Base-by-base conservation (phyloP, 2,329 filamentous ascomycete species). In the Stagonosporopsis vannaccii region DNA sequence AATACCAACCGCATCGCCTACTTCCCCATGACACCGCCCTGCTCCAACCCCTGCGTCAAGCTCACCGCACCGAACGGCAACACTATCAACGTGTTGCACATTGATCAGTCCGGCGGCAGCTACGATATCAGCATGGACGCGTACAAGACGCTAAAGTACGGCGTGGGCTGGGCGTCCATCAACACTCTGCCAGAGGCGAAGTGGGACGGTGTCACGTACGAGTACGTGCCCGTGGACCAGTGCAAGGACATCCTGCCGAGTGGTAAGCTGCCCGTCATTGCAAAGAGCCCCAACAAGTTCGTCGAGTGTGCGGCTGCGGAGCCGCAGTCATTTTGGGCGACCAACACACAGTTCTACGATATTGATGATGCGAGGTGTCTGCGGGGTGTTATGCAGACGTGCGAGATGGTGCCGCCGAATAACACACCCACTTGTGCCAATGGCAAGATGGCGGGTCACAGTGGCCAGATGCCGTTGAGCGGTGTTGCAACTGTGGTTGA, bases 121-220 rank as follows among this genome's bases (percentile, higher is more conserved):
- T 73, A 84, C 71, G 85, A 87, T 72, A 81, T 87, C 74, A 81
- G 78, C 51, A 87, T 87, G 77, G 84, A 87, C 60, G 84, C 84
- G 41, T 87, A 83, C 83, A 86, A 85, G 78, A 82, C 83, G 65
- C 82, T 87, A 37, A 75, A 75, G 62, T 82, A 79, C 28, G 84
- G 84, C 59, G 66, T 78, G 53, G 77, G 78, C 11, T 51, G 54
- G 85, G 84, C 40, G 75, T 72, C 15, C 66, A 77, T 20, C 66
- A 77, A 49, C 83, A 83, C 19, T 2, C 32, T 44, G 1, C 43
- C 44, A 0, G 55, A 53, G 12, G 44, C 50, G 74, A 78, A 5
- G 52, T 70, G 41, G 84, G 83, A 57, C 83, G 85, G 74, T 35
- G 85, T 86, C 78, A 72, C 80, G 37, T 85, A 79, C 67, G 77